phyloP scores from a whole-genome alignment of 768 basidiomycete genomes.

The Podaxis mareebaensis region DNA sequence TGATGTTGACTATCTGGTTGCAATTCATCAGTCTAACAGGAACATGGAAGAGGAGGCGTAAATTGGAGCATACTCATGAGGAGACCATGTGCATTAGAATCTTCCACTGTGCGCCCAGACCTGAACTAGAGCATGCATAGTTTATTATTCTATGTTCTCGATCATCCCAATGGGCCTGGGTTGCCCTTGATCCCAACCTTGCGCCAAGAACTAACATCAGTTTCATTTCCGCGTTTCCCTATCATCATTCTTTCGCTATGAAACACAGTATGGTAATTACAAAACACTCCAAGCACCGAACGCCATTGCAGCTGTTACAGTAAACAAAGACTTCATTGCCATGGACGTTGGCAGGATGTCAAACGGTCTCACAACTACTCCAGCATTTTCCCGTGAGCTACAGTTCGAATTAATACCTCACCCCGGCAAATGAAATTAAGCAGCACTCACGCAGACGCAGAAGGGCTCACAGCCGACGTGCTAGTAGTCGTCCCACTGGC shows the following conservation, averaged over 20 bases:
- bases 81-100: slow-evolving; percentile 7
- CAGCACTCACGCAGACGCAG: neutral
- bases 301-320: neutral
- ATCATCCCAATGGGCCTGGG: neutral
- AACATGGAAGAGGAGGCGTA: slow-evolving; percentile 43
- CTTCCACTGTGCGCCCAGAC: slow-evolving; percentile 5
- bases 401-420: neutral
- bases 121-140: slow-evolving; percentile 3
- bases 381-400: neutral
- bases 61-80: neutral
- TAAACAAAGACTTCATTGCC: slow-evolving; percentile 2
- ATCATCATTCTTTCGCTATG: neutral
- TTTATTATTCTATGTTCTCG: neutral
- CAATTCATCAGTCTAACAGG: slow-evolving; percentile 55
- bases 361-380: neutral
- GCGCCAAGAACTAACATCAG: slow-evolving; percentile 3
- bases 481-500: neutral
- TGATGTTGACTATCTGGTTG: slow-evolving; percentile 9
- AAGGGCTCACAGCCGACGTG: neutral
- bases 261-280: slow-evolving; percentile 2
- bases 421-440: neutral
- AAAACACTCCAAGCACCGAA: slow-evolving; percentile 7
- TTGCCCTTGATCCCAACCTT: neutral
- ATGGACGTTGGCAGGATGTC: slow-evolving; percentile 1
- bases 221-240: neutral